A percentile compares a stretch with the other conserved stretches of the same genome.
Evolutionary conservation across 345 rosid species (phyloP).

Genomic region (Carallia brachiata): DNA sequence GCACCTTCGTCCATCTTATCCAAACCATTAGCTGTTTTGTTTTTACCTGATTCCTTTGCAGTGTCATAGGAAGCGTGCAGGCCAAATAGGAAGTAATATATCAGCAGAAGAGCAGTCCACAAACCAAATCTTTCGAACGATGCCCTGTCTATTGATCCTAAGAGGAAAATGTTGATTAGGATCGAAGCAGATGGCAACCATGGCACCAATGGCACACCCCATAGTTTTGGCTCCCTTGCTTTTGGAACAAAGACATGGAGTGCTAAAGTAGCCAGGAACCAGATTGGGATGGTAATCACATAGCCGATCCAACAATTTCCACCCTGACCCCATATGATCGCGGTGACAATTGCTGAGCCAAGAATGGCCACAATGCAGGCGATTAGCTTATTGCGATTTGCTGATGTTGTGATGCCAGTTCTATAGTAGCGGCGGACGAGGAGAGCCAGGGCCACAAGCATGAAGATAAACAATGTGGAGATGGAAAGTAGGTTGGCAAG

Average conservation of each 20-base stretch:
- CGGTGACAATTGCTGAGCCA: constrained; percentile 44
- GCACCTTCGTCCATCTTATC: constrained; percentile 18
- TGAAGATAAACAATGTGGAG: constrained; percentile 74
- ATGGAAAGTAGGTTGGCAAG: constrained; percentile 58
- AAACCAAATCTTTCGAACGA: constrained; percentile 65
- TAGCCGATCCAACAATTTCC: constrained; percentile 57
- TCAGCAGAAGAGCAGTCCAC: constrained; percentile 54
- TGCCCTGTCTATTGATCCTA: constrained; percentile 61
- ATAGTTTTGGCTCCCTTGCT: constrained; percentile 61
- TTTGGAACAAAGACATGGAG: constrained; percentile 53
- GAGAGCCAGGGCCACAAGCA: constrained; percentile 69
- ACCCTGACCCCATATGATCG: constrained; percentile 46
- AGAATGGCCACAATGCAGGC: constrained; percentile 43
- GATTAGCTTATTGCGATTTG: constrained; percentile 44
- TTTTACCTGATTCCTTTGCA: constrained; percentile 28
- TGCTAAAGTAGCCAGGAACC: constrained; percentile 50
- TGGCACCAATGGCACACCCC: constrained; percentile 93
- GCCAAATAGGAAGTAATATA: constrained; percentile 68
- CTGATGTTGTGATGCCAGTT: constrained; percentile 41
- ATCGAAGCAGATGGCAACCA: constrained; percentile 83
- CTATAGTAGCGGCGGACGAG: constrained; percentile 75
- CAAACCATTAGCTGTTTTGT: background rate
- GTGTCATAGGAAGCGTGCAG: constrained; percentile 71
- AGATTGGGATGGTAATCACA: constrained; percentile 49
- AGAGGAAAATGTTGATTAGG: constrained; percentile 63